phyloP scores from a whole-genome alignment of 2,329 filamentous ascomycete genomes.

The Fusarium sarcochroum region DNA sequence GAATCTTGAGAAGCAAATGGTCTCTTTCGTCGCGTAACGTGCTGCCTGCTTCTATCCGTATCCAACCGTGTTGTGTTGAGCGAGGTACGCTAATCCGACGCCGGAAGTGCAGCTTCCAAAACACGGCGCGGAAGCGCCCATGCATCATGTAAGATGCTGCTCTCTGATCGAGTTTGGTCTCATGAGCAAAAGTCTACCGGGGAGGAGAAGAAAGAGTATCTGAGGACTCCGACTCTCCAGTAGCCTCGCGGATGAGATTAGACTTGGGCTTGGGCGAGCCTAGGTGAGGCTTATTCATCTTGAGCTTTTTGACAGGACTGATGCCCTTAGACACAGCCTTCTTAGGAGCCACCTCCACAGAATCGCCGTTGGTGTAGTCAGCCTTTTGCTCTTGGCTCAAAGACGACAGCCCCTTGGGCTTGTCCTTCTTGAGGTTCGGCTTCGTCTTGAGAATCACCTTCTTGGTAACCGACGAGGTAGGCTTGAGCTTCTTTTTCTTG shows the following conservation, averaged over 20 bases:
- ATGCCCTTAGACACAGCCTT: conserved; percentile 55
- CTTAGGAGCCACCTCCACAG: conserved; percentile 53
- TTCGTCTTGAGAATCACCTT: conserved; percentile 71
- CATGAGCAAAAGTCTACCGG: conserved; percentile 17
- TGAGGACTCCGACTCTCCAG: conserved; percentile 69
- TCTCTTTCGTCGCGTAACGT: conserved; percentile 30
- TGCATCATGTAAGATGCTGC: conserved; percentile 9
- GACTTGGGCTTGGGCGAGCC: conserved; percentile 64
- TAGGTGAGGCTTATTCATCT: conserved; percentile 61
- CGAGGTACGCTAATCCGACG: conserved; percentile 10
- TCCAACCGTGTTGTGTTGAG: conserved; percentile 42
- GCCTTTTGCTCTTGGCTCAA: conserved; percentile 65
- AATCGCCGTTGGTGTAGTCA: conserved; percentile 48
- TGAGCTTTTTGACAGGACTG: conserved; percentile 60
- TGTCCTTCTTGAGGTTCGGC: conserved; percentile 66
- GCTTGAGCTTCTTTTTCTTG: conserved; percentile 73
- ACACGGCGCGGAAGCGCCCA: neutral
- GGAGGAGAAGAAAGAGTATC: conserved; percentile 70
- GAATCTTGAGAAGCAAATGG: conserved; percentile 23
- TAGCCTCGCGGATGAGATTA: conserved; percentile 61
- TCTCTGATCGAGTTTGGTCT: neutral
- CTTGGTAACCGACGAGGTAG: conserved; percentile 58
- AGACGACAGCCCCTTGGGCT: conserved; percentile 65
- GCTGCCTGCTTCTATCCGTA: conserved; percentile 47
- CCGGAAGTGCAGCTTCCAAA: neutral